phyloP scores from a whole-genome alignment of 768 basidiomycete genomes.

The Trametes cubensis region DNA sequence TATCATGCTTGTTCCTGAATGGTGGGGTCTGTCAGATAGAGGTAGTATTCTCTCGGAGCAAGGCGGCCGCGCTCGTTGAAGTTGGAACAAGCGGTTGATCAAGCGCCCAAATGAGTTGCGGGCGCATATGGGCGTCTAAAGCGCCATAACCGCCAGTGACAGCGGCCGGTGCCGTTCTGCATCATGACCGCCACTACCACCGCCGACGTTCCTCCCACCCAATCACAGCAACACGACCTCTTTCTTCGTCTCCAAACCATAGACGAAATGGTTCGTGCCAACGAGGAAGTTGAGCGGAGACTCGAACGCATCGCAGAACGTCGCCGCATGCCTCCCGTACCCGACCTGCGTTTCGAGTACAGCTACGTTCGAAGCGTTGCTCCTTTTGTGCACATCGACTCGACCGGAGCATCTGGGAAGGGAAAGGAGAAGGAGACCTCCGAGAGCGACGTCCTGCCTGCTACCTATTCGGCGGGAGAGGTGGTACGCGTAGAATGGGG shows the following conservation, averaged over 20 bases:
- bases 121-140: too few species aligned
- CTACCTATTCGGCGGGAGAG: conserved; percentile 3
- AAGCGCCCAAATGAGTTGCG: too few species aligned
- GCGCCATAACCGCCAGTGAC: not conserved
- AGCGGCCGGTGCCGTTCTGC: not conserved
- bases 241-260: conserved; percentile 19
- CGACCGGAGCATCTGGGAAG: conserved; percentile 29
- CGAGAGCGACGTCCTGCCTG: conserved; percentile 21
- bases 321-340: conserved; percentile 55
- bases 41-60: too few species aligned
- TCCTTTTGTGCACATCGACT: conserved; percentile 49
- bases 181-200: conserved; percentile 7
- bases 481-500: conserved; percentile 51
- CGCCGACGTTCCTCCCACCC: not conserved
- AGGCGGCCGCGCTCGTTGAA: too few species aligned
- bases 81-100: too few species aligned
- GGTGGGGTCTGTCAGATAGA: too few species aligned
- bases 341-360: conserved; percentile 77
- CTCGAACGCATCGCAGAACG: conserved; percentile 15
- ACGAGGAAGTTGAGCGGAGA: conserved; percentile 15
- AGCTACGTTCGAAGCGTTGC: conserved; percentile 67
- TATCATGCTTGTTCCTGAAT: too few species aligned
- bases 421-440: conserved; percentile 36
- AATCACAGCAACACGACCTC: conserved; percentile 14
- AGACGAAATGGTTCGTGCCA: conserved; percentile 19